These are phyloP conservation scores for Talinum fruticosum DNA, from an alignment of 148 eudicot genomes.

Conservation along the genomic window DNA sequence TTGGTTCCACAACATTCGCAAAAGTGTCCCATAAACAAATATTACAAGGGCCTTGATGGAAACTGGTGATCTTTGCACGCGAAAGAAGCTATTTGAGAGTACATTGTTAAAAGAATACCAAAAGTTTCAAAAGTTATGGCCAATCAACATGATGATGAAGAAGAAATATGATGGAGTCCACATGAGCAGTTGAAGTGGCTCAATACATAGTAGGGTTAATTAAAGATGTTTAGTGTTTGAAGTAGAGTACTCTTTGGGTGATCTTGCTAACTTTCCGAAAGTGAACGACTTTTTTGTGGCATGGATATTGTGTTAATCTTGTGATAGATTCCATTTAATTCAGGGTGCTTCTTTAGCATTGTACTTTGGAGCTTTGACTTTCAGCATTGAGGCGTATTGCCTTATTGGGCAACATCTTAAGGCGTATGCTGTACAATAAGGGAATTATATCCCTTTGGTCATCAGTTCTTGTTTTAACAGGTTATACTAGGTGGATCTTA, in stretches of 20 bases:
- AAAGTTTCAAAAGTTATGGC: not conserved
- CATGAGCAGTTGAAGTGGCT: not conserved
- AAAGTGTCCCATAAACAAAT: not conserved
- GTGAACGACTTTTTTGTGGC: no score
- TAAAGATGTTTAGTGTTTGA: not conserved
- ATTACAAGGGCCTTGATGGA: not conserved
- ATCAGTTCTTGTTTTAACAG: no score
- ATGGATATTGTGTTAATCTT: no score
- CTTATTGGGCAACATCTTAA: no score
- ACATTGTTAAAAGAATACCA: not conserved
- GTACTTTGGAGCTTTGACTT: no score
- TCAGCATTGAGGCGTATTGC: no score
- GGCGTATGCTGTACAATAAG: no score
- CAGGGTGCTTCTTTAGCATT: no score
- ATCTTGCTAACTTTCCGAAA: not conserved
- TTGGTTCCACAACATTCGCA: not conserved
- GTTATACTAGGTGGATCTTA: no score
- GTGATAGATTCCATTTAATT: no score
- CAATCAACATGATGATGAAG: not conserved
- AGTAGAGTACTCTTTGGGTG: not conserved
- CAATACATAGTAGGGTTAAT: not conserved
- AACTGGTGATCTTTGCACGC: no score
- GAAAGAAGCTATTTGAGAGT: not conserved
- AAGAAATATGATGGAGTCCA: not conserved
- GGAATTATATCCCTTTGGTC: no score